Evolutionary conservation across 2,329 filamentous ascomycete genomes (phyloP), one percentile per base, ranked within the genome.

Genomic region (Tympanopsis confertula): DNA sequence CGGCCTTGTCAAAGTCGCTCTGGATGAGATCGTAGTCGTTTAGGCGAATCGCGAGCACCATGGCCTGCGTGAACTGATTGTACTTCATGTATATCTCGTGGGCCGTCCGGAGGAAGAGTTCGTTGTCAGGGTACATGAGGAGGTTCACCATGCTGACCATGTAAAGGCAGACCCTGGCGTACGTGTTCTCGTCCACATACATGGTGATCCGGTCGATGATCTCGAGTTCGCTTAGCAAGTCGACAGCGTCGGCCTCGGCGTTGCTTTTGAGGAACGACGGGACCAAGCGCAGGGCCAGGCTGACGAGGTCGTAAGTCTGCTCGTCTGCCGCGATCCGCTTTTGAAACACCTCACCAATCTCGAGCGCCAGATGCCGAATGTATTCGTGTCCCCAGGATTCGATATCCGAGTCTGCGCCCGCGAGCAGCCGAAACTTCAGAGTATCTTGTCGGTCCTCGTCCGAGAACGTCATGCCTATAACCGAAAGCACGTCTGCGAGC

Each of bases 81-180:
- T 95, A 94, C 49, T 85, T 74, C 50, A 87, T 81, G 65, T 98
- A 98, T 54, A 98, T 93, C 45, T 81, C 74, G 64, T 96, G 89
- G 35, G 88, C 88, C 5, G 89, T 94, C 46, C 78, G 81, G 42
- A 98, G 79, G 63, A 98, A 96, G 50, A 85, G 80, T 55, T 95
- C 86, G 61, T 98, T 95, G 61, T 98, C 91, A 32, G 91, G 91
- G 54, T 94, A 96, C 38, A 91, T 95, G 57, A 98, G 78, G 17
- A 98, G 75, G 54, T 91, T 94, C 48, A 98, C 91, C 85, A 96
- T 96, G 68, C 86, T 94, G 50, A 93, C 86, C 82, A 98, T 94
- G 65, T 98, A 98, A 48, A 98, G 65, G 56, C 89, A 96, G 39
- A 95, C 91, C 52, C 91, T 72, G 38, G 83, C 70, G 57, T 94